These are phyloP conservation scores for Penicillium sp. DNA, from an alignment of 2,329 filamentous ascomycete genomes.

Conservation along the genomic window DNA sequence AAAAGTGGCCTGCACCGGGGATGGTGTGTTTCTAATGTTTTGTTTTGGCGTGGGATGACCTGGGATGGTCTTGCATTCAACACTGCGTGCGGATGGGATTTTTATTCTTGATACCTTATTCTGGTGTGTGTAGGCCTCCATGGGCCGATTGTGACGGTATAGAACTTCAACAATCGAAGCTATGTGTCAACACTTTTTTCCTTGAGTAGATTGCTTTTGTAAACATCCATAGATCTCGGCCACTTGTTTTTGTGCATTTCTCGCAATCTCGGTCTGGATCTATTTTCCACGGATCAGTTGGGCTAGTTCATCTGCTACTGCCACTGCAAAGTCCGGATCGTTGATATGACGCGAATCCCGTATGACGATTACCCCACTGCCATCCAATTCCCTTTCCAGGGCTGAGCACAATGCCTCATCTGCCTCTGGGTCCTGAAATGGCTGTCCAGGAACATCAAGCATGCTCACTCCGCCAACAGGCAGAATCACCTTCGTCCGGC, in stretches of 20 bases:
- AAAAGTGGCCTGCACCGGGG: constrained; percentile 38
- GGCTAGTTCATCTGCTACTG: constrained; percentile 24
- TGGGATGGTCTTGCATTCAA: constrained; percentile 42
- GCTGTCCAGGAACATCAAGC: constrained; percentile 53
- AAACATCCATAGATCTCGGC: background rate
- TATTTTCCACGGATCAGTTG: constrained; percentile 16
- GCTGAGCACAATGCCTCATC: constrained; percentile 50
- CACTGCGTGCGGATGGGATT: constrained; percentile 32
- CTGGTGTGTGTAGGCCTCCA: constrained; percentile 16
- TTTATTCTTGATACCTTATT: constrained; percentile 26
- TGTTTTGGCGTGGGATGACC: constrained; percentile 33
- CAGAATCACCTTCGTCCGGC: constrained; percentile 50
- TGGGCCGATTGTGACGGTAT: constrained; percentile 16
- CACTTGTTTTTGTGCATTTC: too few relatives aligned
- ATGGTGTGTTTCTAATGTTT: constrained; percentile 28
- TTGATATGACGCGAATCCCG: constrained; percentile 45
- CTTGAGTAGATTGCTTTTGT: background rate
- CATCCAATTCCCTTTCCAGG: constrained; percentile 51
- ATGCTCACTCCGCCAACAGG: constrained; percentile 62
- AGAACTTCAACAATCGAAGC: constrained; percentile 13
- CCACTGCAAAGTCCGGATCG: constrained; percentile 30
- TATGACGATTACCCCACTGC: constrained; percentile 51
- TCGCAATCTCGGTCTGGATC: background rate
- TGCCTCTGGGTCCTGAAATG: constrained; percentile 54
- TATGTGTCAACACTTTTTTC: constrained; percentile 9